A percentile compares a stretch with the other conserved stretches of the same genome.
Evolutionary conservation across 192 early-diverging fungal species (phyloP).

Genomic region (Backusella liffmaniae): DNA sequence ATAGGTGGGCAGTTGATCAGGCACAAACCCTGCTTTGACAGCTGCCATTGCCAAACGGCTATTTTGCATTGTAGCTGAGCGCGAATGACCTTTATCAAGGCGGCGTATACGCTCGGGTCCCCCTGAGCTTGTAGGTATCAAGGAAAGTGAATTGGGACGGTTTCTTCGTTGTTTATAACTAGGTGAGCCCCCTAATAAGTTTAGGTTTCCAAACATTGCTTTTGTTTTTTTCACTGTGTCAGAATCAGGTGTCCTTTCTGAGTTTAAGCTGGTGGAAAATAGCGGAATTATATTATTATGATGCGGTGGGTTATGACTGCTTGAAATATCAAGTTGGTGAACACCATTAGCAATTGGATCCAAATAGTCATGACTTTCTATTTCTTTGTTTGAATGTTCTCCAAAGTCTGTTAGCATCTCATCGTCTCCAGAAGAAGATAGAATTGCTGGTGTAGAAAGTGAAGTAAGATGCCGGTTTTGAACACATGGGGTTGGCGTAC

Average conservation of each 20-base stretch:
- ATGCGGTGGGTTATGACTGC: slow-evolving; percentile 1
- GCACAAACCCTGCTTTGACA: slow-evolving; percentile 15
- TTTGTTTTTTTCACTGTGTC: slow-evolving; percentile 26
- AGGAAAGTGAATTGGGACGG: slow-evolving; percentile 45
- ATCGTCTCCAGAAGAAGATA: background rate
- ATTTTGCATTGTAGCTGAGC: slow-evolving; percentile 13
- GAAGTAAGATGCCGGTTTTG: slow-evolving; percentile 2
- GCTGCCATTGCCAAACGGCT: slow-evolving; percentile 29
- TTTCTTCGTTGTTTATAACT: slow-evolving; percentile 72
- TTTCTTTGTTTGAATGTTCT: background rate
- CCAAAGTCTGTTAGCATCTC: background rate
- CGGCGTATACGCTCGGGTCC: slow-evolving; percentile 27
- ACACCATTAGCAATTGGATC: slow-evolving; percentile 22
- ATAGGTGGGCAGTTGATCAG: background rate
- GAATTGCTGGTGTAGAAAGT: background rate
- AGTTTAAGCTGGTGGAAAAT: background rate
- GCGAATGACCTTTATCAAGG: slow-evolving; percentile 19
- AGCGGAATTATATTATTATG: slow-evolving; percentile 19
- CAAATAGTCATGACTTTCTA: background rate
- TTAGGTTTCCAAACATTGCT: slow-evolving; percentile 52
- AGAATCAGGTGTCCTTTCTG: slow-evolving; percentile 24
- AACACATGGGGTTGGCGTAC: background rate
- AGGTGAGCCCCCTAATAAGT: slow-evolving; percentile 65
- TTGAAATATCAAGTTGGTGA: slow-evolving; percentile 15
- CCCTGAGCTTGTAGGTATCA: background rate